Conservation (phyloP, 208 protist species). For the Leishmania gerbilli region DNA sequence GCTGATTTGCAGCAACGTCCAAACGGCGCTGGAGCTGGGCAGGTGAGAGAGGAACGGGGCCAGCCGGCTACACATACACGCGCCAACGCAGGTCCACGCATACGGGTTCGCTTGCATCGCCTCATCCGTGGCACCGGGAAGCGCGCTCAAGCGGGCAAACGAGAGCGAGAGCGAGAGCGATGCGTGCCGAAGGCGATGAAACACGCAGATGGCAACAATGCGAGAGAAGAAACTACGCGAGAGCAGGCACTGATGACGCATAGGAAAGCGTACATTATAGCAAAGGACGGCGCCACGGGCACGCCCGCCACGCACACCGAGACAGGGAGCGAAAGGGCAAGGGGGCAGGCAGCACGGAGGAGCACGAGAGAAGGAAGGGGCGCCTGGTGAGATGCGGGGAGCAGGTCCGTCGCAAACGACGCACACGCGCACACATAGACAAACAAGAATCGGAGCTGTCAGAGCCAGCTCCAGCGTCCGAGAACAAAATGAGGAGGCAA, state of each 20-base stretch:
- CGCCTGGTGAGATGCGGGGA: not conserved
- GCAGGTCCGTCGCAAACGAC: not conserved
- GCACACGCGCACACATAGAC: no score
- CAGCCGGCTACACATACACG: not conserved
- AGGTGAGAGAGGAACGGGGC: not conserved
- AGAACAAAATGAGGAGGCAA: not conserved
- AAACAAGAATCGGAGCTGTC: no score
- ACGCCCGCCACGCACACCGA: not conserved
- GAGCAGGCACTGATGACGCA: not conserved
- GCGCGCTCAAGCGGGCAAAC: not conserved
- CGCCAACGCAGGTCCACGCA: not conserved
- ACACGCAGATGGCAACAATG: not conserved
- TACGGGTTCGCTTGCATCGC: not conserved
- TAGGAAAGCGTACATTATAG: not conserved
- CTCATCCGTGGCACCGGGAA: not conserved
- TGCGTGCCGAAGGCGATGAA: not conserved
- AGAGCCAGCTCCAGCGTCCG: no score
- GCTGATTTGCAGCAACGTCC: not conserved
- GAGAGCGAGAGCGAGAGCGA: not conserved
- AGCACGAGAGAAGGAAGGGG: not conserved
- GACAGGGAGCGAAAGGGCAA: not conserved
- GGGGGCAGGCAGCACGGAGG: not conserved
- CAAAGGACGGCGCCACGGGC: not conserved
- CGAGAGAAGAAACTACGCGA: not conserved
- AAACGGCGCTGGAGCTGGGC: not conserved